phyloP scores from a whole-genome alignment of 2,329 filamentous ascomycete genomes.

The Onygenales sp. region DNA sequence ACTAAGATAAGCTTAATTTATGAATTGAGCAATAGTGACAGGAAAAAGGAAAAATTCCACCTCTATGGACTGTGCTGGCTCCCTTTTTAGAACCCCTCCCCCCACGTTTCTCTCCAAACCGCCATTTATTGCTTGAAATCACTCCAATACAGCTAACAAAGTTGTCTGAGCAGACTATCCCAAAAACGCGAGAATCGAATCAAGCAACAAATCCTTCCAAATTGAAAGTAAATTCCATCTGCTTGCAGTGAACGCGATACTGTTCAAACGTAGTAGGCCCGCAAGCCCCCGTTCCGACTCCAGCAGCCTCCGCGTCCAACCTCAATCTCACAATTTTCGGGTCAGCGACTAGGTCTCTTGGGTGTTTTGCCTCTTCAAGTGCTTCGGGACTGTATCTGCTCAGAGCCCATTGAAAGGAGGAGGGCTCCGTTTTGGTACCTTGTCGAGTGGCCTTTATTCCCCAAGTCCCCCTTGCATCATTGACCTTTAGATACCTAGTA shows the following conservation, averaged over 20 bases:
- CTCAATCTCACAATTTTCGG: conserved; percentile 10
- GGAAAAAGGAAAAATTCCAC: too few relatives aligned
- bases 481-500: conserved; percentile 14
- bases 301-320: conserved; percentile 11
- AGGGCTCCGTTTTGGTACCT: background rate
- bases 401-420: conserved; percentile 13
- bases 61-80: too few relatives aligned
- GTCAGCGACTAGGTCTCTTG: conserved; percentile 12
- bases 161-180: background rate
- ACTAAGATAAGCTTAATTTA: too few relatives aligned
- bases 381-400: conserved; percentile 10
- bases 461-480: conserved; percentile 5
- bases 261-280: background rate
- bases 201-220: background rate
- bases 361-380: conserved; percentile 14
- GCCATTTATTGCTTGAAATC: too few relatives aligned
- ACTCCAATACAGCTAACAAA: too few relatives aligned
- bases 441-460: background rate
- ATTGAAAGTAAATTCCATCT: conserved; percentile 1
- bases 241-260: background rate
- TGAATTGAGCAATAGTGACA: too few relatives aligned
- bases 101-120: too few relatives aligned
- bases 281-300: conserved; percentile 4
- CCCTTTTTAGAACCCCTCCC: too few relatives aligned
- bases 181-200: background rate